Base-by-base conservation (phyloP, 108 stramenopile genomes). In the Cyclotella cryptica region DNA sequence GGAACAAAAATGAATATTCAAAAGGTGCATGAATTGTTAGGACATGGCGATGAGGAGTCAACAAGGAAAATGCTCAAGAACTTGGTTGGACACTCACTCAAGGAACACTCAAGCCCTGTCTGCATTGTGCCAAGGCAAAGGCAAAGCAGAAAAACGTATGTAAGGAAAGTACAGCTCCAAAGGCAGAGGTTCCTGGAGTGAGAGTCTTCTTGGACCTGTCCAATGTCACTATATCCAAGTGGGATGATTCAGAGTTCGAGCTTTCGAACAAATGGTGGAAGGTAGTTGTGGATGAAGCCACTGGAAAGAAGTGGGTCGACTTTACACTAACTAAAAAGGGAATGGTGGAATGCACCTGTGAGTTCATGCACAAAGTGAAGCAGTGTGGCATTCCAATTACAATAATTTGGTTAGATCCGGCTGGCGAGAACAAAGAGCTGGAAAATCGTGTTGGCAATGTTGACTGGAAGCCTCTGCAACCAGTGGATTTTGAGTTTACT, bases 71-170 rank as follows among this genome's bases (percentile, higher is more conserved):
- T 35, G 35, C 35, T 35, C 35, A 5, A 5, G 35, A 35, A 35
- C 35, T 35, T 35, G 2, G 35, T 35, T 2, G 35, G 6, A 35
- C 6, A 35, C 35, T 35, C 35, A 35, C 35, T 35, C 6, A 6
- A 35, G 35, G 35, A 35, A 35, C 35, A 35, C 35, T 35, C 6
- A 5, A 5, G 35, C 35, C 6, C 35, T 52, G 51, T 18, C 51
- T 18, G 51, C 51, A 52, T 21, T 52, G 51, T 52, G 7, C 51
- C 18, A 52, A 52, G 7, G 51, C 51, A 52, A 52, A 52, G 51
- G 4, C 2, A 18, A 52, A 52, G 51, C 51, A 52, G 21, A 52
- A 52, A 21, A 52, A 52, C 51, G 6, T 35, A 6, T 35, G 35
- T 35, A 35, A 35, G 35, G 35, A 35, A 35, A 35, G 35, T 35